Conservation (phyloP, 495 filamentous ascomycete species). For the Tuber brumale region DNA sequence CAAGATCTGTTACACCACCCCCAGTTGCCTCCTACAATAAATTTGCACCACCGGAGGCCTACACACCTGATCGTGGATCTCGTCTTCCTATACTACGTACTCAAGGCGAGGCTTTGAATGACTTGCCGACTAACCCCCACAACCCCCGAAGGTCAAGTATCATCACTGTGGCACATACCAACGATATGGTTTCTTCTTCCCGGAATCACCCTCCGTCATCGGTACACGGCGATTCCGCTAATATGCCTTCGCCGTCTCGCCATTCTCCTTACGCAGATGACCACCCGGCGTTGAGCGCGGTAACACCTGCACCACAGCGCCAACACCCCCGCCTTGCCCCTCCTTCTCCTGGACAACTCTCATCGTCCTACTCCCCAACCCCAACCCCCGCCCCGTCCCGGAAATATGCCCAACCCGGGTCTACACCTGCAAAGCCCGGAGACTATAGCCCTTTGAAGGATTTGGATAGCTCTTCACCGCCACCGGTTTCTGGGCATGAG, state of each 20-base stretch:
- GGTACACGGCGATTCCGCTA: slow-evolving; percentile 42
- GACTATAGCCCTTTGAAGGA: too few relatives aligned
- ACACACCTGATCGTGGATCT: slow-evolving; percentile 53
- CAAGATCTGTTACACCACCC: too few relatives aligned
- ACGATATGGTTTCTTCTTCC: too few relatives aligned
- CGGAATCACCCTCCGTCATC: slow-evolving; percentile 38
- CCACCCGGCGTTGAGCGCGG: slow-evolving; percentile 54
- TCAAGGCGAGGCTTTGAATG: slow-evolving; percentile 44
- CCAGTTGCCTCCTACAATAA: too few relatives aligned
- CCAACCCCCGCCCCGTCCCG: slow-evolving; percentile 97
- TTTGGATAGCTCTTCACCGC: too few relatives aligned
- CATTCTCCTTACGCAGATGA: slow-evolving; percentile 50
- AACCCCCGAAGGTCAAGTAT: slow-evolving; percentile 19
- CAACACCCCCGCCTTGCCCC: slow-evolving; percentile 77
- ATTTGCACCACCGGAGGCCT: too few relatives aligned
- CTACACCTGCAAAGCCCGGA: too few relatives aligned
- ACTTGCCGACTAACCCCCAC: slow-evolving; percentile 21
- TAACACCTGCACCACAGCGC: slow-evolving; percentile 79
- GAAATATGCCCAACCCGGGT: slow-evolving; percentile 71
- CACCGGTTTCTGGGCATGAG: slow-evolving; percentile 48
- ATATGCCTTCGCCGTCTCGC: slow-evolving; percentile 25
- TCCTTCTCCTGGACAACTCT: slow-evolving; percentile 73
- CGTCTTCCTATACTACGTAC: slow-evolving; percentile 47
- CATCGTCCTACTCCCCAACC: slow-evolving; percentile 92
- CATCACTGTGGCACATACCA: slow-evolving; percentile 43